Evolutionary conservation across 2,329 filamentous ascomycete species (phyloP), one percentile per base, ranked within the genome.

Genomic region (Talaromyces funiculosus): DNA sequence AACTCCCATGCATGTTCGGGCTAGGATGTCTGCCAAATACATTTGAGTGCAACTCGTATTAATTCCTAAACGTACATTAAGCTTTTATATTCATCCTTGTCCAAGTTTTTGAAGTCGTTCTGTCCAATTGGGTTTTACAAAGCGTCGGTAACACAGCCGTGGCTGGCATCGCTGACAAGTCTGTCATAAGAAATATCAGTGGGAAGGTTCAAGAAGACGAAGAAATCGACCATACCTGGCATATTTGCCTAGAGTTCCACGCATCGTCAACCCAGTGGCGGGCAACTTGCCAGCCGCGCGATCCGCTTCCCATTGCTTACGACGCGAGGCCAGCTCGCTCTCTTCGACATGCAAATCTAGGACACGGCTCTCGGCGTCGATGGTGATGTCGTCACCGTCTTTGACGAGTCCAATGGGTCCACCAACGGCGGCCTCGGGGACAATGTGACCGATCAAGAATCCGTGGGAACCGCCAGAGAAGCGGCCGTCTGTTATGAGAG

Each of bases 361-460:
- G 55, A 81, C 81, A 47, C 84, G 84, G 71, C 86, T 85, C 73
- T 92, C 88, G 0, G 91, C 89, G 69, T 96, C 90, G 62, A 96
- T 95, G 53, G 86, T 85, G 66, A 96, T 88, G 61, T 81, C 81
- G 72, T 96, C 91, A 26, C 91, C 91, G 66, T 96, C 87, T 67
- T 83, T 74, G n/a, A 94, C 88, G 10, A 96, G 81, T 14, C 84
- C 91, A 64, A 96, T 94, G 2, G 91, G 91, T 0, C 91, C 91
- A 54, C 91, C 91, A 65, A 90, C 89, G 71, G 90, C 87, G 8
- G 91, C 91, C 77, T 96, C 91, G 26, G 91, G 91, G 42, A 92
- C 90, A 64, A 96, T 89, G 76, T 94, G 90, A 1, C 90, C 90
- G 68, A 94, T 93, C 67, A 94, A 79, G 82, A 94, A 94, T 40